A percentile compares a stretch with the other conserved stretches of the same genome.
These are phyloP conservation scores for Laburnicola sp. DNA, from an alignment of 2,329 filamentous ascomycete species.

Conservation along the genomic window DNA sequence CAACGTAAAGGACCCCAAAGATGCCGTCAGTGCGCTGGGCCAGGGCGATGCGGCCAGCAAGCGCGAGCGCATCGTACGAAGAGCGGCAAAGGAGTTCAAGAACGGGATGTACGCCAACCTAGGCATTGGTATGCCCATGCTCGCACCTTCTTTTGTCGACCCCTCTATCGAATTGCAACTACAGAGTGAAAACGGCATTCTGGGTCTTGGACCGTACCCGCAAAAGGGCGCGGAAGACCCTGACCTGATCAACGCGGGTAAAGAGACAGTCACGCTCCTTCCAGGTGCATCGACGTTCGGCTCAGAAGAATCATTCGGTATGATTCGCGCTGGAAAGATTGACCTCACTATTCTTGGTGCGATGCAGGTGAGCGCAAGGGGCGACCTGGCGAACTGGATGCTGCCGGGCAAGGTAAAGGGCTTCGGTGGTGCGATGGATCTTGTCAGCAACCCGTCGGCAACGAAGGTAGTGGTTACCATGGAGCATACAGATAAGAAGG, in stretches of 20 bases:
- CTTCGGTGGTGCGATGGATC: conserved; percentile 91
- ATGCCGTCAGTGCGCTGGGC: conserved; percentile 45
- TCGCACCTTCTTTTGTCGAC: conserved; percentile 77
- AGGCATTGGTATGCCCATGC: conserved; percentile 81
- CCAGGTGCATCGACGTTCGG: conserved; percentile 79
- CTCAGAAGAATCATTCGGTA: conserved; percentile 78
- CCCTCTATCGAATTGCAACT: conserved; percentile 73
- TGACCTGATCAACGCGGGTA: conserved; percentile 84
- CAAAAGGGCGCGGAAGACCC: conserved; percentile 71
- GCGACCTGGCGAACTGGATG: conserved; percentile 88
- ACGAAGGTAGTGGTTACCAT: conserved; percentile 97
- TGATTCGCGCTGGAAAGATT: conserved; percentile 84
- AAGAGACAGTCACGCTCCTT: conserved; percentile 80
- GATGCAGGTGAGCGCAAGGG: conserved; percentile 75
- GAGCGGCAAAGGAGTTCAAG: conserved; percentile 80
- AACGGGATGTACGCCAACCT: conserved; percentile 80
- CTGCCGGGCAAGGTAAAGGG: conserved; percentile 88
- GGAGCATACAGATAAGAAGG: conserved; percentile 97
- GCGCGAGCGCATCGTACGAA: conserved; percentile 71
- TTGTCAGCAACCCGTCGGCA: conserved; percentile 80
- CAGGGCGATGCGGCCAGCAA: conserved; percentile 56
- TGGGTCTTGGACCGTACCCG: conserved; percentile 82
- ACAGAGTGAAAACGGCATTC: conserved; percentile 82
- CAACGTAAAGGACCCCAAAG: conserved; percentile 43
- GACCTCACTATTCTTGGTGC: conserved; percentile 82